Evolutionary conservation across 2,329 filamentous ascomycete species (phyloP), one percentile per base, ranked within the genome.

Genomic region (Calycina herbarum): DNA sequence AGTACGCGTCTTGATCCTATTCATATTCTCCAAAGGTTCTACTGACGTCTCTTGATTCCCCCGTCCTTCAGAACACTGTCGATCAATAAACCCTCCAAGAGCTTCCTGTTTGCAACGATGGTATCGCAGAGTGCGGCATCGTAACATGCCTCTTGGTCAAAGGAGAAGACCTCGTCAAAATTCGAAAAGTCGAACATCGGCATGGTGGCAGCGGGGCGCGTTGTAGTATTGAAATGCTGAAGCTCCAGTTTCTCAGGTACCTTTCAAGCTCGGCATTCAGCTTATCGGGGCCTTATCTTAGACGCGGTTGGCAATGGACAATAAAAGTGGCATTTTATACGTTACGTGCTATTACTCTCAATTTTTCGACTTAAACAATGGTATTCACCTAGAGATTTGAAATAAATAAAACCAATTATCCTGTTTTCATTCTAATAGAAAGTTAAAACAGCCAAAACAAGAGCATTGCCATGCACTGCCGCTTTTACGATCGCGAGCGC

Each of bases 81-180:
- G 74, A 94, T 89, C 78, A 95, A 96, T 65, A 94, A 85, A 65
- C 90, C 89, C 67, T 89, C 86, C 24, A 93, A 82, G 59, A 79
- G 83, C 73, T 88, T 90, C 71, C 91, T 88, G 74, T 86, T 86
- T 35, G 82, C 79, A 66, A 89, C 83, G 63, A 93, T 91, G 59
- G 87, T 83, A 59, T 88, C 83, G 64, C 87, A 79, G 38, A 83
- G 77, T 67, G 84, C 83, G 65, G 86, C 82, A 73, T 87, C 85
- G 76, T 91, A 92, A 2, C 85, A 82, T 66, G 86, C 86, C 5
- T 85, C 82, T 5, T 82, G 79, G 63, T 86, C 83, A 51, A 85
- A 80, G 27, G 82, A 82, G 70, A 94, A 95, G 1, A 93, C 86
- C 8, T 85, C 81, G 27, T 90, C 83, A 67, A 92, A 92, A 42